phyloP scores from a whole-genome alignment of 306 rosid genomes.

The Senna siamea region DNA sequence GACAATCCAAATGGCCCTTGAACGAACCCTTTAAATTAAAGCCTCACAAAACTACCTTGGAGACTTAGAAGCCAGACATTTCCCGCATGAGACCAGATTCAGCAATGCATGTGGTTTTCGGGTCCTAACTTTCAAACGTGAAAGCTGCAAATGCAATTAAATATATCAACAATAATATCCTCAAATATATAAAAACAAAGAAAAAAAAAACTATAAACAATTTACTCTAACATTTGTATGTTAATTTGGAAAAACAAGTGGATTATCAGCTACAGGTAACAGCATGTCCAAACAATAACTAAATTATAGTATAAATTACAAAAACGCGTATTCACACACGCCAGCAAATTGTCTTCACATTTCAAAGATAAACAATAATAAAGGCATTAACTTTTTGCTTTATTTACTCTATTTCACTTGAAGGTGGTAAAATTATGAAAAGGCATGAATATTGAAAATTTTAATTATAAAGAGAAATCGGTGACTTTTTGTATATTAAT shows the following conservation, averaged over 20 bases:
- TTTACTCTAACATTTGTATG: too few species aligned
- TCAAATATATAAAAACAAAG: background rate
- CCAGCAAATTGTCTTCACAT: background rate
- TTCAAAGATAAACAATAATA: background rate
- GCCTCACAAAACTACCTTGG: slow-evolving; percentile 69
- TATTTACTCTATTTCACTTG: background rate
- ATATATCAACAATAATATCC: slow-evolving; percentile 38
- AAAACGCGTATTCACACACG: background rate
- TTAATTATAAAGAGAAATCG: background rate
- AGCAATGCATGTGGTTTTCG: slow-evolving; percentile 71
- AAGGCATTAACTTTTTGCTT: background rate
- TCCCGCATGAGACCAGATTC: slow-evolving; percentile 89
- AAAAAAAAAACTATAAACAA: background rate
- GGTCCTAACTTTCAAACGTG: slow-evolving; percentile 71
- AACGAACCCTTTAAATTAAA: slow-evolving; percentile 47
- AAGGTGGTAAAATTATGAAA: background rate
- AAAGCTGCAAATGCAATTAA: slow-evolving; percentile 70
- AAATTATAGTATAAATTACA: background rate
- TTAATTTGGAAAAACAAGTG: too few species aligned
- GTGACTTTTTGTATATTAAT: background rate
- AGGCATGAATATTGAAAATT: background rate
- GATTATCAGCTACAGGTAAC: background rate
- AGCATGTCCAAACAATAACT: background rate
- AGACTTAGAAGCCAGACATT: slow-evolving; percentile 73
- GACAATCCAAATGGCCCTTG: slow-evolving; percentile 51